phyloP scores from a whole-genome alignment of 306 rosid species.

The Trifolium repens region DNA sequence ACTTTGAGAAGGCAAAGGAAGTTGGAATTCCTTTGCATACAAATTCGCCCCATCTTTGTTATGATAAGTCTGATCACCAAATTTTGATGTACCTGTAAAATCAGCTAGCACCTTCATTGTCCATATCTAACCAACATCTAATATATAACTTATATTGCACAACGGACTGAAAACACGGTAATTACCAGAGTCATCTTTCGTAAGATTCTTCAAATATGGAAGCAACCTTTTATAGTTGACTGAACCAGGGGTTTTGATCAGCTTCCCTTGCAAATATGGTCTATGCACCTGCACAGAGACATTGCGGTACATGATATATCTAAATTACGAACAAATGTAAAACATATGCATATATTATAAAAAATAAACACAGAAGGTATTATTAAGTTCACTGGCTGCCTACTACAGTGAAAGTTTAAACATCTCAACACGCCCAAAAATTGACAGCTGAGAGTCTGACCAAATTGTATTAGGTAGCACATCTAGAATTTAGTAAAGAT shows the following conservation, averaged over 20 bases:
- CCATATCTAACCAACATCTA: neutral
- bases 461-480: constrained; percentile 10
- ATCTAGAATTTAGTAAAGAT: constrained; percentile 21
- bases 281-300: constrained; percentile 57
- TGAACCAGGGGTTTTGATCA: constrained; percentile 75
- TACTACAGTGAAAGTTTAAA: neutral
- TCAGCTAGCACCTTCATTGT: constrained; percentile 21
- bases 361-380: neutral
- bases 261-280: constrained; percentile 61
- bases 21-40: constrained; percentile 20
- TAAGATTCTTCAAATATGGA: constrained; percentile 63
- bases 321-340: constrained; percentile 21
- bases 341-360: neutral
- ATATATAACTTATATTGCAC: neutral
- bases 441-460: constrained; percentile 4
- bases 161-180: constrained; percentile 12
- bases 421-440: neutral
- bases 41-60: constrained; percentile 16
- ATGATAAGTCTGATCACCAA: constrained; percentile 21
- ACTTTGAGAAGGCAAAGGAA: constrained; percentile 38
- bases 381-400: neutral
- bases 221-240: constrained; percentile 78
- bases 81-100: constrained; percentile 47
- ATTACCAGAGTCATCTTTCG: constrained; percentile 52
- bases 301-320: constrained; percentile 24